Evolutionary conservation across 352 stramenopile genomes (phyloP), one percentile per base, ranked within the genome.

Genomic region (Phytophthora macrochlamydospora): DNA sequence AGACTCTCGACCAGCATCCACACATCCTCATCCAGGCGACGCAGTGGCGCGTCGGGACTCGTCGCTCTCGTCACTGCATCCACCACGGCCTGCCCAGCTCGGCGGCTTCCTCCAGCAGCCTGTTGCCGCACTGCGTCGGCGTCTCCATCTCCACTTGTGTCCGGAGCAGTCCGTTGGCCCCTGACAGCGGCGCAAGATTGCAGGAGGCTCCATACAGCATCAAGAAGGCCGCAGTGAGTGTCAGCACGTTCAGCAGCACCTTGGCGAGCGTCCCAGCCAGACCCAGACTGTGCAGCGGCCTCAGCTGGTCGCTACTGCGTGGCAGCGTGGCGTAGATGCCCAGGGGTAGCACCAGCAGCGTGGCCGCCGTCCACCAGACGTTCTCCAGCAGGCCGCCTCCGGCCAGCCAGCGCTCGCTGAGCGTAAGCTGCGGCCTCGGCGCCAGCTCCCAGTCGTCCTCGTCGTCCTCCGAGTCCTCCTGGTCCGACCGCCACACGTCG

Each of bases 301-400:
- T 83, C 43, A 69, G 30, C 31, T 55, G 50, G 7, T 60, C 59
- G 18, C 55, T 58, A 18, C 2, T n/a, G 40, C 53, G 62, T 14
- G 70, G 57, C 8, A 83, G 38, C 7, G 69, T 67, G 0, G 59
- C 58, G 61, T 91, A 92, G 24, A 91, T 51, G 56, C 81, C 58
- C 56, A 91, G 18, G 0, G 85, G 82, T 12, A 63, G 75, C 3
- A 88, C 58, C 4, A 61, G 43, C 43, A 81, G 46, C 0, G 65
- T 70, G 35, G 79, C 71, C 5, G 76, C 59, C 9, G 83, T 94
- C 85, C 85, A 94, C 46, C 57, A 32, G 6, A 83, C 54, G 62
- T 92, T 91, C 61, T 88, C 72, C 7, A 79, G 11, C 13, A 78
- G 58, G 2, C 60, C 38, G 3, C 74, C 79, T 31, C 75, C 70